These are phyloP conservation scores for Populus deltoides DNA, from an alignment of 345 rosid species.

Conservation along the genomic window DNA sequence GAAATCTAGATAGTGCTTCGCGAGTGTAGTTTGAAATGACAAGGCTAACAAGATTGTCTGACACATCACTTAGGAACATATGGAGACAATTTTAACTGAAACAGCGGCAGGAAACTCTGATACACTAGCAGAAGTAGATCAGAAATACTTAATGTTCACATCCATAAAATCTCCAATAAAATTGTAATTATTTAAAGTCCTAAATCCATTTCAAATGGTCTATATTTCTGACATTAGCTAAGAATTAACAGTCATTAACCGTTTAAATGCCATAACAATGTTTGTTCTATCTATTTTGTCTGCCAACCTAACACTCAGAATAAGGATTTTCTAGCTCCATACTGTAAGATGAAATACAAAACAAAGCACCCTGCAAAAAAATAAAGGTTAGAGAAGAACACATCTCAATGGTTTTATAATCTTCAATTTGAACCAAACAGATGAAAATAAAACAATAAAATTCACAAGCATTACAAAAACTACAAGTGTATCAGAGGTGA, in stretches of 20 bases:
- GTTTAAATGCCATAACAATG: too few species aligned
- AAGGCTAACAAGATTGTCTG: not conserved
- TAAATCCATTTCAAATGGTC: too few species aligned
- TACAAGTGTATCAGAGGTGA: not conserved
- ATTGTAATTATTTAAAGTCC: too few species aligned
- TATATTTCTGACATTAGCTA: too few species aligned
- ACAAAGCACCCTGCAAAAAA: too few species aligned
- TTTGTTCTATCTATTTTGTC: too few species aligned
- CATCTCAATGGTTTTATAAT: not conserved
- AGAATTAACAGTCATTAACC: too few species aligned
- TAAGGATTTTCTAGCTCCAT: too few species aligned
- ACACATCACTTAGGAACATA: not conserved
- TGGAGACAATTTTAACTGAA: not conserved
- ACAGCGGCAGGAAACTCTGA: not conserved
- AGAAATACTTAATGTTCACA: too few species aligned
- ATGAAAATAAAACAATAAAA: not conserved
- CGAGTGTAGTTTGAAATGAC: not conserved
- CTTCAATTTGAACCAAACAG: not conserved
- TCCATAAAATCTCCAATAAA: too few species aligned
- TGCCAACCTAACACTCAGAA: too few species aligned
- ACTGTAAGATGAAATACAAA: too few species aligned
- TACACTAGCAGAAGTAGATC: not conserved
- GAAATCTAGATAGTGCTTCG: not conserved
- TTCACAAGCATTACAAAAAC: not conserved
- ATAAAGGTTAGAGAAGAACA: not conserved